These are phyloP conservation scores for Casuarina equisetifolia DNA, from an alignment of 306 rosid species.

Conservation along the genomic window DNA sequence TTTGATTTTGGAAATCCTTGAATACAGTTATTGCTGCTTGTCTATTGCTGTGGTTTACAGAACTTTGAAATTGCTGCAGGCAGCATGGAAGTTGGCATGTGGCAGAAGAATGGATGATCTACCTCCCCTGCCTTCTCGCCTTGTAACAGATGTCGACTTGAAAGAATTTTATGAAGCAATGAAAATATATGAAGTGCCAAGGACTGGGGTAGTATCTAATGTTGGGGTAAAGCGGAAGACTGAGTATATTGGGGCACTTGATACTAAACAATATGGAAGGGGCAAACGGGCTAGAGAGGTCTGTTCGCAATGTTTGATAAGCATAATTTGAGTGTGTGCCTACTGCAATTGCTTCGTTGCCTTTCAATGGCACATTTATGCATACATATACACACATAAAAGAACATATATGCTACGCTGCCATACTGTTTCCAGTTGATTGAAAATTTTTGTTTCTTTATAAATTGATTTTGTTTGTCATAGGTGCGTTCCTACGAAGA, in stretches of 20 bases:
- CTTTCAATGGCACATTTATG: background rate
- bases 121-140: slow-evolving; percentile 75
- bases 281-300: slow-evolving; percentile 99
- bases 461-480: slow-evolving; percentile 17
- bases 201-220: slow-evolving; percentile 48
- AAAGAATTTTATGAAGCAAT: slow-evolving; percentile 78
- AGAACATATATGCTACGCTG: background rate
- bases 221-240: slow-evolving; percentile 76
- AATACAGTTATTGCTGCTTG: slow-evolving; percentile 8
- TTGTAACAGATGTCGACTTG: slow-evolving; percentile 88
- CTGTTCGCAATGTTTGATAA: slow-evolving; percentile 29
- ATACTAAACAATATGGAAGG: slow-evolving; percentile 89
- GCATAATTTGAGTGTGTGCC: slow-evolving; percentile 12
- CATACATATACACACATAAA: too few species aligned
- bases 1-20: slow-evolving; percentile 10
- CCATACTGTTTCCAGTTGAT: slow-evolving; percentile 18
- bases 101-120: slow-evolving; percentile 50
- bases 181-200: slow-evolving; percentile 82
- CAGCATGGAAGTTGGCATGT: slow-evolving; percentile 61
- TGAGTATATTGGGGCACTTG: slow-evolving; percentile 66
- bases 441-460: background rate
- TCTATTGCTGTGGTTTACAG: slow-evolving; percentile 10
- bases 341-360: slow-evolving; percentile 9
- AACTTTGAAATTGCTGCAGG: slow-evolving; percentile 50
- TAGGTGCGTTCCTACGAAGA: slow-evolving; percentile 99